Evolutionary conservation across 805 yeast species (phyloP), one percentile per base, ranked within the genome.

Genomic region (Kodamaea jinghongensis): DNA sequence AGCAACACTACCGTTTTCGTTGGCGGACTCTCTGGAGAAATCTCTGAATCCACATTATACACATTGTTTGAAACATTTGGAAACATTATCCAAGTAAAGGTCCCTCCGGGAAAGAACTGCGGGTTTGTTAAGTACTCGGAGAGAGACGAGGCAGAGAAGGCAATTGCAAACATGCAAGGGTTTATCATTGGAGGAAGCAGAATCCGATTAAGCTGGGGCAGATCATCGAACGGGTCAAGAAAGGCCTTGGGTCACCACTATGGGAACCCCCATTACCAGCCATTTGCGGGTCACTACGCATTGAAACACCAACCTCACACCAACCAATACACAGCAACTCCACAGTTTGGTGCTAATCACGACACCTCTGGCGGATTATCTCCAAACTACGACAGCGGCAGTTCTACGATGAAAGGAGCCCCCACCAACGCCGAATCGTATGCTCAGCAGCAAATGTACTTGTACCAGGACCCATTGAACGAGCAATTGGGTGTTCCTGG

Each of bases 151-250:
- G 96, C 96, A 1, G 96, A 90, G 61, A 73, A 73, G 39, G 95
- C 96, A 8, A 85, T 89, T 46, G 71, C 78, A 26, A 84, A 82
- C 47, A 84, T 89, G 95, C 96, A 89, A 63, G 96, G 96, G 7
- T 86, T 80, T 56, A 87, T 88, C 27, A 82, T 89, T 50, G 91
- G 90, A 36, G 89, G 86, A 42, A 82, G 86, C 42, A 74, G 91
- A 45, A 81, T 89, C 35, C 72, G 96, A 51, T 73, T 89, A 42
- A 82, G 91, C 38, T 89, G 96, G 96, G 96, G 96, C 22, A 75
- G 88, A 49, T 71, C 60, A 7, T 63, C 67, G 1, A 41, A 48
- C 32, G 57, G 55, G 43, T 61, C 62, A 45, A 62, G 58, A 35
- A 60, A 56, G 42, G 64, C 48, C 42, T 66, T 61, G 23, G 61